These are phyloP conservation scores for Leccinum arenicola DNA, from an alignment of 768 basidiomycete genomes.

Conservation along the genomic window DNA sequence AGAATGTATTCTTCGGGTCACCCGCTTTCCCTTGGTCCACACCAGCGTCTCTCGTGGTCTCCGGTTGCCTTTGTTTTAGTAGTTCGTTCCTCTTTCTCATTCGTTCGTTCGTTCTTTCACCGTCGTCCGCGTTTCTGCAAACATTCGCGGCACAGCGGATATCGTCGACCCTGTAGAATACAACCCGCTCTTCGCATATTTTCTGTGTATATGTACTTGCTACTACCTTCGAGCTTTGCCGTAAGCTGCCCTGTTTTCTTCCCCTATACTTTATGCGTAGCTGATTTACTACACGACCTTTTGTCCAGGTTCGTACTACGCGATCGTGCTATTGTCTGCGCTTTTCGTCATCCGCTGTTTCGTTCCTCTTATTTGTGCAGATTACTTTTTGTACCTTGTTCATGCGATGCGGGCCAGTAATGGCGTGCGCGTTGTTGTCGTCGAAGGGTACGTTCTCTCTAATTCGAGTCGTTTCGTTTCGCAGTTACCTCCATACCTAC, in stretches of 20 bases:
- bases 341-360: constrained; percentile 9
- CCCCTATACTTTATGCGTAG: constrained; percentile 22
- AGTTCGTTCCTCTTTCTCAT: constrained; percentile 13
- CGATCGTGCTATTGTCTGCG: constrained; percentile 8
- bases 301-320: constrained; percentile 5
- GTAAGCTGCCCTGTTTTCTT: background rate
- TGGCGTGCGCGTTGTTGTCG: background rate
- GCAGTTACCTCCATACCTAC: background rate
- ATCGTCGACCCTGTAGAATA: constrained; percentile 25
- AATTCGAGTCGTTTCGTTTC: background rate
- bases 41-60: constrained; percentile 11
- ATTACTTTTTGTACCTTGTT: background rate
- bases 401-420: background rate
- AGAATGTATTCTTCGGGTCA: constrained; percentile 27
- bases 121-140: constrained; percentile 1
- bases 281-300: constrained; percentile 9
- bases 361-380: background rate
- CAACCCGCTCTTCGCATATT: constrained; percentile 20
- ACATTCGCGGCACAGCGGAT: constrained; percentile 13
- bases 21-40: constrained; percentile 14
- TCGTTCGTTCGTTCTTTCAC: constrained; percentile 10
- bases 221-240: constrained; percentile 2
- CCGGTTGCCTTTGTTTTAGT: constrained; percentile 25
- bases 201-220: constrained; percentile 32
- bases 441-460: background rate